These are phyloP conservation scores for Xenosphaeropsis pyriputrescens DNA, from an alignment of 2,329 filamentous ascomycete genomes.

Conservation along the genomic window DNA sequence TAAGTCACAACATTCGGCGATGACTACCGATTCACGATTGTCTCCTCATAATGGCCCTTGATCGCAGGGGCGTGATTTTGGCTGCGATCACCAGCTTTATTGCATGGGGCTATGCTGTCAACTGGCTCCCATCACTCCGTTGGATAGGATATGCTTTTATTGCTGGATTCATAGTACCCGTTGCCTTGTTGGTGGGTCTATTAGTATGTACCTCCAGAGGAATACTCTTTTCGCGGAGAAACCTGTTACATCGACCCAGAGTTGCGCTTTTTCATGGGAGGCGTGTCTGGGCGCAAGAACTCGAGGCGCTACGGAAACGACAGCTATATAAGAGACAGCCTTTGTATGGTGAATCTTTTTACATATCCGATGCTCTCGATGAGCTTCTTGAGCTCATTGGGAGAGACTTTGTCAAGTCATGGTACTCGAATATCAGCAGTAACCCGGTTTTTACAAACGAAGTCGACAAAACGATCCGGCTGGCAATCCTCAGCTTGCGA, in stretches of 20 bases:
- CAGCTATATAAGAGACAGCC: conserved; percentile 53
- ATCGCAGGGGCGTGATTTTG: conserved; percentile 56
- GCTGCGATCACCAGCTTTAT: conserved; percentile 59
- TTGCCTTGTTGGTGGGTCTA: conserved; percentile 39
- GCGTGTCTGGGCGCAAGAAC: conserved; percentile 55
- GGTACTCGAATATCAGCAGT: conserved; percentile 78
- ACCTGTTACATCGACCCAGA: conserved; percentile 25
- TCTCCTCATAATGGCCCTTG: conserved; percentile 44
- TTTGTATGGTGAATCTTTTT: conserved; percentile 61
- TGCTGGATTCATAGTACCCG: conserved; percentile 43
- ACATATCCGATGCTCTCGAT: conserved; percentile 70
- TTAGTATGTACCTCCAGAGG: conserved; percentile 47
- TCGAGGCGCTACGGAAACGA: conserved; percentile 46
- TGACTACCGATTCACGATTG: neutral
- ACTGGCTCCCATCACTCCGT: conserved; percentile 70
- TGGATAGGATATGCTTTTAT: conserved; percentile 78
- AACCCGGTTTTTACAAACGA: conserved; percentile 72
- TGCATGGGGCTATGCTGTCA: conserved; percentile 74
- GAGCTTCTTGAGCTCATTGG: conserved; percentile 61
- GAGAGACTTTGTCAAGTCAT: conserved; percentile 73
- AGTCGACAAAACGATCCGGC: conserved; percentile 67
- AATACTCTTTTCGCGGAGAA: conserved; percentile 23
- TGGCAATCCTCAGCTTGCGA: conserved; percentile 54
- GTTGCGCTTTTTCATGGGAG: conserved; percentile 44
- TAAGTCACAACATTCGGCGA: neutral